These are phyloP conservation scores for Ceratocystis albifundus DNA, from an alignment of 2,329 filamentous ascomycete species.

Conservation along the genomic window DNA sequence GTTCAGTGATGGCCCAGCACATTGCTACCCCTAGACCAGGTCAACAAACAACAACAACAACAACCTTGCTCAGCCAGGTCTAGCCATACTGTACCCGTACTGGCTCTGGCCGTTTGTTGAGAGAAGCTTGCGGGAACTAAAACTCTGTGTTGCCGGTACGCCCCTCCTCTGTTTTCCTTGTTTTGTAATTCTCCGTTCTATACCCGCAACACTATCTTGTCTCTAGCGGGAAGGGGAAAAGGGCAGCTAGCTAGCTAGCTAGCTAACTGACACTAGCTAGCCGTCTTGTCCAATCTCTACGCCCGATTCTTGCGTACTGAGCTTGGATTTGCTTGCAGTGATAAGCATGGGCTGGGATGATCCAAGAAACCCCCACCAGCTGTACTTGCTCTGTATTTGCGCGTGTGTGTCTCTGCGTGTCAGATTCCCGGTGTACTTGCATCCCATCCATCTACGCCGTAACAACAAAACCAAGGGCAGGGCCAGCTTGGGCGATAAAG, in stretches of 20 bases:
- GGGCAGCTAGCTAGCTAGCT: neutral
- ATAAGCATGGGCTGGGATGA: slow-evolving; percentile 3
- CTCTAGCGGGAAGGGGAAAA: neutral
- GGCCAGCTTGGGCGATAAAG: neutral
- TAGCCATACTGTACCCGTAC: neutral
- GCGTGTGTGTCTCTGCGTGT: neutral
- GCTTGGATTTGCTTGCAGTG: neutral
- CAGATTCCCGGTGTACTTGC: neutral
- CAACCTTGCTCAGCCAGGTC: neutral
- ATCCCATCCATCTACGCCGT: neutral
- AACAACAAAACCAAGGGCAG: neutral
- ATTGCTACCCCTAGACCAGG: neutral
- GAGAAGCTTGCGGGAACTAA: neutral
- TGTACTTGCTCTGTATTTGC: neutral
- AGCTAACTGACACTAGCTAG: no score
- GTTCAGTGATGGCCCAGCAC: neutral
- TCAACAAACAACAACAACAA: neutral
- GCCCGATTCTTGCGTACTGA: neutral
- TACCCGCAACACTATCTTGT: neutral
- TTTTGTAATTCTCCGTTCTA: neutral
- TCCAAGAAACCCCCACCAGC: neutral
- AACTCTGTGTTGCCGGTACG: neutral
- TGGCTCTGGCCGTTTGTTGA: neutral
- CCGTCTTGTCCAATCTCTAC: neutral
- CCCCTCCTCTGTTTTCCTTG: neutral